Evolutionary conservation across 2,329 filamentous ascomycete genomes (phyloP).

Genomic region (Penicillium sp.): DNA sequence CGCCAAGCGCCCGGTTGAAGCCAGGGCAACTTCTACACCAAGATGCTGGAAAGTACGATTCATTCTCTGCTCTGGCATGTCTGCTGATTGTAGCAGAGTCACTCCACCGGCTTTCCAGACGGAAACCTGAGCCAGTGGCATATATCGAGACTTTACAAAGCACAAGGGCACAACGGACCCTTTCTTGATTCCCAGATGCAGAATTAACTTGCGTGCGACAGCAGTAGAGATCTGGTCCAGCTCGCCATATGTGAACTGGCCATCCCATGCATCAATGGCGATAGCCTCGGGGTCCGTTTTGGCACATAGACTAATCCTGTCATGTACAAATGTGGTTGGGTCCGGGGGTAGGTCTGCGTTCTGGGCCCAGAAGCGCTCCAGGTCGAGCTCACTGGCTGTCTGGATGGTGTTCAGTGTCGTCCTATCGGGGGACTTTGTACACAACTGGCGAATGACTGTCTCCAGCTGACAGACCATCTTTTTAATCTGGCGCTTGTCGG

Average conservation of each 20-base stretch:
- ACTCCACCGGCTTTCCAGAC: not conserved
- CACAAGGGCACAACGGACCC: not conserved
- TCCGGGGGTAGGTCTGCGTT: not conserved
- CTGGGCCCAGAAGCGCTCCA: not conserved
- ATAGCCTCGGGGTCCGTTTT: not conserved
- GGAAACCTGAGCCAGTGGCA: not conserved
- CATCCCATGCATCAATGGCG: not conserved
- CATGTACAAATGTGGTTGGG: not conserved
- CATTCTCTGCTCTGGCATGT: conserved; percentile 1
- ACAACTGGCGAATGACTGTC: not conserved
- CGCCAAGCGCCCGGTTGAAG: not conserved
- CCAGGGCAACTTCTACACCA: not conserved
- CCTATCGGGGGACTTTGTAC: not conserved
- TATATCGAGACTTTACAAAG: not conserved
- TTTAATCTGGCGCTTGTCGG: not conserved
- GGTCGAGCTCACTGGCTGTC: not conserved
- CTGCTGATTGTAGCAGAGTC: not conserved
- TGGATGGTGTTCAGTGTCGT: not conserved
- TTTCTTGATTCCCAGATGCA: not conserved
- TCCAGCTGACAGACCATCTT: not conserved
- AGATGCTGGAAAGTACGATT: not conserved
- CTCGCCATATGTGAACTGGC: not conserved
- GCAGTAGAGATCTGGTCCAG: not conserved
- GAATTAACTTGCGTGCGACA: not conserved
- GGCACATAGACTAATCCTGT: not conserved